Percentiles rank a stretch among this genome's conserved stretches.
Conservation (phyloP, 805 yeast genomes). For the Kuraishia ogatae region DNA sequence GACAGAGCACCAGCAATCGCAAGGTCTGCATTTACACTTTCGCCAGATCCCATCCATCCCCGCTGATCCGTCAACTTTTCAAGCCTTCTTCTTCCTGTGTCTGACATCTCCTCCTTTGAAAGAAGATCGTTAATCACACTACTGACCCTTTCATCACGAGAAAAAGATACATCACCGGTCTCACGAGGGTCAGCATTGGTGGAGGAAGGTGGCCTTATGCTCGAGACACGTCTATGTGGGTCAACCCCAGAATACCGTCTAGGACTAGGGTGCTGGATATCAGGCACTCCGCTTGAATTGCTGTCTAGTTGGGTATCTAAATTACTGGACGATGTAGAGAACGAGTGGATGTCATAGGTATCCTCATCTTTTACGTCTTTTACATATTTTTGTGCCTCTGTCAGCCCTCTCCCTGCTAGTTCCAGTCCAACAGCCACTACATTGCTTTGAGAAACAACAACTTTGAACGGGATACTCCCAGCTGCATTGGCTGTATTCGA, state of each 20-base stretch:
- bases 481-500: not conserved
- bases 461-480: not conserved
- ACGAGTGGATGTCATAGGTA: not conserved
- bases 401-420: constrained; percentile 20
- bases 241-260: not conserved
- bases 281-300: too few relatives aligned
- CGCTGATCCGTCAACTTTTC: constrained; percentile 20
- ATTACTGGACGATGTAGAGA: constrained; percentile 18
- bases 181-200: not conserved
- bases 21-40: too few relatives aligned
- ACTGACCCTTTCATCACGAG: not conserved
- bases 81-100: constrained; percentile 64
- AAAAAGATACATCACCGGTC: not conserved
- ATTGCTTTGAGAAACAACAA: constrained; percentile 12
- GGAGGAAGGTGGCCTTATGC: not conserved
- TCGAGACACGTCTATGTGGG: not conserved
- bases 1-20: too few relatives aligned
- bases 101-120: constrained; percentile 66
- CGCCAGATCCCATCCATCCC: not conserved
- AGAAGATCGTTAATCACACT: constrained; percentile 57
- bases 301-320: not conserved
- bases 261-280: not conserved
- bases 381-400: not conserved
- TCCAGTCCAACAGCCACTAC: constrained; percentile 20
- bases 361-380: not conserved